Base-by-base conservation (phyloP, 2,329 filamentous ascomycete genomes). In the Cryphonectria naterciae region DNA sequence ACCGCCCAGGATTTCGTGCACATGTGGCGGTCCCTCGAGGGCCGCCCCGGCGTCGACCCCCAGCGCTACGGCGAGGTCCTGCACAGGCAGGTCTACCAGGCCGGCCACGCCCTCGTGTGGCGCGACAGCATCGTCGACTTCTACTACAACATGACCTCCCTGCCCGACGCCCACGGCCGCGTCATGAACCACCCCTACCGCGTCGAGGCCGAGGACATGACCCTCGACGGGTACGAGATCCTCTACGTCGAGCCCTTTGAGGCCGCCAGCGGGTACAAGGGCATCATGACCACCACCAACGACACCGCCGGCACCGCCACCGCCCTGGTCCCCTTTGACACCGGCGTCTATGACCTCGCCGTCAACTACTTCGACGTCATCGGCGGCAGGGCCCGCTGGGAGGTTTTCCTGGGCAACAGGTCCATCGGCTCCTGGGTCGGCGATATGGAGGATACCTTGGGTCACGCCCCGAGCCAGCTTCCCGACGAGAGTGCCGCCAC, bases 41-140 rank as follows among this genome's bases (percentile, higher is more conserved):
- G 83, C 1, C 85, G 85, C 61, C 61, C 61, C 6, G 67, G 68
- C 8, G 83, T 93, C 63, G 91, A 93, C 77, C 72, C 79, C 5
- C 84, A 91, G 78, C 84, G 90, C 35, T 92, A 83, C 77, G 81
- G 88, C 6, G 83, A 92, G 63, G 83, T 88, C 46, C 81, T 88
- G 0, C 89, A 86, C 79, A 85, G 88, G 2, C 85, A 91, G 15
- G 80, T 80, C 1, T 93, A 89, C 77, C 91, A 93, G 78, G 88
- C 91, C 0, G 91, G 91, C 0, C 91, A 93, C 78, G 84, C 89
- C 0, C 83, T 93, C 25, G 88, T 92, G 22, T 93, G 91, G 91
- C 85, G 91, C 19, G 91, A 93, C 75, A 84, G 88, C 0, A 88
- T 93, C 79, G 87, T 82, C 75, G 82, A 88, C 69, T 93, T 91